Conservation (phyloP, 2,329 filamentous ascomycete species). For the Dryadomyces sulphureus region DNA sequence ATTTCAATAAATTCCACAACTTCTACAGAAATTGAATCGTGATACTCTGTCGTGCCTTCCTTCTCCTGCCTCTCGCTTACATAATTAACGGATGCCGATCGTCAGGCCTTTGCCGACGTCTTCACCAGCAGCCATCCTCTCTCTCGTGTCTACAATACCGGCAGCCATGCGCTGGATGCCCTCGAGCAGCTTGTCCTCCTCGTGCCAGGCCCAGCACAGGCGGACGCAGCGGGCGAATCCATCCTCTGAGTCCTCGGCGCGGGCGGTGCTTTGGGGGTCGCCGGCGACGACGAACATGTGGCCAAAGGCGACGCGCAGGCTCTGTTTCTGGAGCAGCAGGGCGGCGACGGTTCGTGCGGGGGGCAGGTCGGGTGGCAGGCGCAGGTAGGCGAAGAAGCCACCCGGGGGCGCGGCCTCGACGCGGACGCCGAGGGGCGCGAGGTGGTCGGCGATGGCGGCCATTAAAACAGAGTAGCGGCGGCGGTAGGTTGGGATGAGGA, state of each 20-base stretch:
- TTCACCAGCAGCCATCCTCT: no score
- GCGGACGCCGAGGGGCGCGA: constrained; percentile 3
- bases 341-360: no score
- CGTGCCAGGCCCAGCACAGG: not conserved
- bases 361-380: no score
- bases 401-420: constrained; percentile 24
- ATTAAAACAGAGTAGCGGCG: constrained; percentile 7
- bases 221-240: not conserved
- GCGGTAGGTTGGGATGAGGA: constrained; percentile 18
- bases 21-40: no score
- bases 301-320: not conserved
- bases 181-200: not conserved
- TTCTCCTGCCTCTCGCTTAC: no score
- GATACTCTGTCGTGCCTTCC: no score
- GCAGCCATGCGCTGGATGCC: not conserved
- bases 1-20: no score
- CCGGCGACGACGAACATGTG: not conserved
- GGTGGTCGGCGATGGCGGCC: constrained; percentile 1
- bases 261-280: not conserved
- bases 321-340: no score
- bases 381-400: no score
- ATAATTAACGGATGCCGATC: no score
- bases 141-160: no score
- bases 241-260: not conserved
- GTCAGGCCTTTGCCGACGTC: no score